These are phyloP conservation scores for Botryotinia calthae DNA, from an alignment of 2,329 filamentous ascomycete species.

Conservation along the genomic window DNA sequence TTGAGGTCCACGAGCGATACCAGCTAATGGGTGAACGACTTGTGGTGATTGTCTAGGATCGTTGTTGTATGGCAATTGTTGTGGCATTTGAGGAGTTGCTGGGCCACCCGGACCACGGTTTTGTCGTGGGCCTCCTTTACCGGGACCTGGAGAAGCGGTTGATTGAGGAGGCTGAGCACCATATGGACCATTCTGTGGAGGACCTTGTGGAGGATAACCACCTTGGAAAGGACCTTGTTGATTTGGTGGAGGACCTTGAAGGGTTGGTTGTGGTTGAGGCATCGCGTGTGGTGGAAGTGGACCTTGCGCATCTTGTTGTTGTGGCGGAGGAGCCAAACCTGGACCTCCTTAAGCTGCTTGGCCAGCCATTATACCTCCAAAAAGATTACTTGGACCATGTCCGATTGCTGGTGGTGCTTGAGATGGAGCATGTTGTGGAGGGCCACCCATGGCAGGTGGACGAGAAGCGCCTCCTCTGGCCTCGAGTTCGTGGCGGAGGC, in stretches of 20 bases:
- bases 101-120: slow-evolving; percentile 68
- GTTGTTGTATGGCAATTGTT: slow-evolving; percentile 80
- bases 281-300: slow-evolving; percentile 42
- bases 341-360: slow-evolving; percentile 78
- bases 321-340: slow-evolving; percentile 70
- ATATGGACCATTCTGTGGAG: slow-evolving; percentile 62
- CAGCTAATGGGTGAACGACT: slow-evolving; percentile 78
- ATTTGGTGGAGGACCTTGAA: slow-evolving; percentile 49
- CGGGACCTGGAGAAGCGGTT: slow-evolving; percentile 82
- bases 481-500: slow-evolving; percentile 85
- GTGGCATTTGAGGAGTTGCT: slow-evolving; percentile 89
- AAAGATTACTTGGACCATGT: slow-evolving; percentile 84
- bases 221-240: slow-evolving; percentile 70
- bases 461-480: slow-evolving; percentile 61
- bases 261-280: slow-evolving; percentile 57
- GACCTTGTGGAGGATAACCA: slow-evolving; percentile 48
- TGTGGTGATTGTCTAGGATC: slow-evolving; percentile 81
- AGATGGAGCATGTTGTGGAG: slow-evolving; percentile 74
- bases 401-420: slow-evolving; percentile 82
- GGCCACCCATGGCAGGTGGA: slow-evolving; percentile 68
- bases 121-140: slow-evolving; percentile 60
- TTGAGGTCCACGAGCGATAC: slow-evolving; percentile 46
- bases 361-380: slow-evolving; percentile 94
- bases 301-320: slow-evolving; percentile 44
- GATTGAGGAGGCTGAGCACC: slow-evolving; percentile 78